Conservation (phyloP, 2,329 filamentous ascomycete species). For the Pezicula rhizophila region DNA sequence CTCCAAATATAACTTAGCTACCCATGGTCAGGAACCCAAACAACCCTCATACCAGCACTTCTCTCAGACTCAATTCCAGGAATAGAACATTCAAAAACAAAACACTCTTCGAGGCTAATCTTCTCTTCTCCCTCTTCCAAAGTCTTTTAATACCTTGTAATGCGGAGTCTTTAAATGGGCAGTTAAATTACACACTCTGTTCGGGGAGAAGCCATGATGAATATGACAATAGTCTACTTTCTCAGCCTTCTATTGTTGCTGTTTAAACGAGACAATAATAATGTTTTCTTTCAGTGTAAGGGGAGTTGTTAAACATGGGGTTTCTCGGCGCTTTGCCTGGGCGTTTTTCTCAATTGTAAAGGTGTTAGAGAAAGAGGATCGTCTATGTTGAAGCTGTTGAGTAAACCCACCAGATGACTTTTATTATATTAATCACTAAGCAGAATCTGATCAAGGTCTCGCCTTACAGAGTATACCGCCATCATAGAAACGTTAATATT, state of each 20-base stretch:
- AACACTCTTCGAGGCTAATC: constrained; percentile 77
- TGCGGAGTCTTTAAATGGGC: constrained; percentile 45
- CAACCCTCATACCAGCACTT: constrained; percentile 86
- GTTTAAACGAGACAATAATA: too few species aligned
- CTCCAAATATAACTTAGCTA: constrained; percentile 63
- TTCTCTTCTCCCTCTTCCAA: constrained; percentile 54
- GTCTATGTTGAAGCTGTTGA: too few species aligned
- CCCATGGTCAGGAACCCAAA: constrained; percentile 83
- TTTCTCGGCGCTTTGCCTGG: too few species aligned
- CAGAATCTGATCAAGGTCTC: too few species aligned
- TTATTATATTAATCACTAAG: too few species aligned
- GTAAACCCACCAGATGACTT: too few species aligned
- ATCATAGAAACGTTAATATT: too few species aligned
- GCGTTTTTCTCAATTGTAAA: too few species aligned
- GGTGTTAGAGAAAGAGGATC: too few species aligned
- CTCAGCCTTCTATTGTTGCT: neutral
- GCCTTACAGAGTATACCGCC: too few species aligned
- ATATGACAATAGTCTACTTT: neutral
- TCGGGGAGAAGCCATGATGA: constrained; percentile 10
- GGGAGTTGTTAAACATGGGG: too few species aligned
- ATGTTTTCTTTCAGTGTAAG: too few species aligned
- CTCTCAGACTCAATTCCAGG: constrained; percentile 86
- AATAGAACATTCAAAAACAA: constrained; percentile 94
- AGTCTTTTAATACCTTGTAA: constrained; percentile 75
- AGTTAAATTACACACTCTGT: constrained; percentile 11